Conservation (phyloP, 108 stramenopile genomes). For the Cyclotella baltica region DNA sequence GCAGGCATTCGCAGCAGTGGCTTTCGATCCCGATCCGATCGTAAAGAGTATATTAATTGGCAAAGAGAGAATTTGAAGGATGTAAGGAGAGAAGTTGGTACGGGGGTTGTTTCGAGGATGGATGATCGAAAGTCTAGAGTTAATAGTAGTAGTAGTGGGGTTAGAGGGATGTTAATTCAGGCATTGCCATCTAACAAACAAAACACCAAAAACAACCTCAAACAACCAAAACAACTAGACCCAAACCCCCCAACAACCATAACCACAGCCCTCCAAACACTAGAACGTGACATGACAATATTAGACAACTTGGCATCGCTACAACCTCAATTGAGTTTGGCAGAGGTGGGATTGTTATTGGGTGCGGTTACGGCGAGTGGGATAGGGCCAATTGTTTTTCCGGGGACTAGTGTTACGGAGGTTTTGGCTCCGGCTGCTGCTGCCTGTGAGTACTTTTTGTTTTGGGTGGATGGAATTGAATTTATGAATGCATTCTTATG, state of each 20-base stretch:
- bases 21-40: background rate
- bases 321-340: constrained; percentile 65
- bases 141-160: background rate
- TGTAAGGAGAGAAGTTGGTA: constrained; percentile 1
- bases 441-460: constrained; percentile 48
- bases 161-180: background rate
- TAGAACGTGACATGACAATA: constrained; percentile 65
- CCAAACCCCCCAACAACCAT: constrained; percentile 21
- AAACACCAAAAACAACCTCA: background rate
- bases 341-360: constrained; percentile 71
- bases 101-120: background rate
- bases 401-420: constrained; percentile 69
- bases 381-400: constrained; percentile 71
- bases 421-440: constrained; percentile 74
- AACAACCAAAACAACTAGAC: constrained; percentile 19
- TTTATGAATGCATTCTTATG: background rate
- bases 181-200: constrained; percentile 1
- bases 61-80: background rate
- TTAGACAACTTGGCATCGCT: constrained; percentile 70
- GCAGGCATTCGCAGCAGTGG: background rate
- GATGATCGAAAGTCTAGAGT: background rate
- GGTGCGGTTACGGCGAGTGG: constrained; percentile 65
- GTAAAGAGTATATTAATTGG: constrained; percentile 11
- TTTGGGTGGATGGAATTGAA: background rate
- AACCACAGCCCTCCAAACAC: constrained; percentile 30